Evolutionary conservation across 2,329 filamentous ascomycete species (phyloP), one percentile per base, ranked within the genome.

Genomic region (Stromatinia cepivora): DNA sequence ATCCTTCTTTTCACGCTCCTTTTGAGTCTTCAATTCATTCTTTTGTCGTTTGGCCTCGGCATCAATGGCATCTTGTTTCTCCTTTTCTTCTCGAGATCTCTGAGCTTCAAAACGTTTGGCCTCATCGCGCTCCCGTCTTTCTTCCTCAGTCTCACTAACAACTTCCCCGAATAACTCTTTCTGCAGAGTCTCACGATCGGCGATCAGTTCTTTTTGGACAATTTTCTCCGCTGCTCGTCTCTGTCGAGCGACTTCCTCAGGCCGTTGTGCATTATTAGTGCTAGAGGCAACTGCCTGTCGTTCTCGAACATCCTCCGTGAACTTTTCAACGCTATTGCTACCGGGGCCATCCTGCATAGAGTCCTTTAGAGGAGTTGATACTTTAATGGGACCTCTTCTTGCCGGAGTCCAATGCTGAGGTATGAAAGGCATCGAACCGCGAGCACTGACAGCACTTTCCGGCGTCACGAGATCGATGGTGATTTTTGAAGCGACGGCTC

Each of bases 91-190:
- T 50, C 50, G 56, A 15, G 20, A 8, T 13, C 25, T 63, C 25
- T 64, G 48, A 57, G 66, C 67, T 25, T 70, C 53, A 10, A 58
- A 22, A 13, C 54, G 50, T n/a, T 45, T 42, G 3, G 46, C 28
- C 9, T 42, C 56, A 9, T 57, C 59, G 8, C 28, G 50, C 9
- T 62, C 25, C 5, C 53, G 57, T 9, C 65, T 72, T 28, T 65
- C 62, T 64, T 72, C 68, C 28, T 59, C 61, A 1, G 56, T 65
- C 36, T 75, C 72, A 20, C 42, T 48, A n/a, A 73, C n/a, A 13
- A 71, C 56, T 63, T 73, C 71, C 2, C 74, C 75, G n/a, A 75
- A 75, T 3, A 75, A 31, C 3, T 70, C 71, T 6, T 66, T 15
- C 15, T 76, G 71, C 6, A 70, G 42, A 11, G 58, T 65, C 15